Evolutionary conservation across 2,329 filamentous ascomycete genomes (phyloP), one percentile per base, ranked within the genome.

Genomic region (Trichophaea hybrida): DNA sequence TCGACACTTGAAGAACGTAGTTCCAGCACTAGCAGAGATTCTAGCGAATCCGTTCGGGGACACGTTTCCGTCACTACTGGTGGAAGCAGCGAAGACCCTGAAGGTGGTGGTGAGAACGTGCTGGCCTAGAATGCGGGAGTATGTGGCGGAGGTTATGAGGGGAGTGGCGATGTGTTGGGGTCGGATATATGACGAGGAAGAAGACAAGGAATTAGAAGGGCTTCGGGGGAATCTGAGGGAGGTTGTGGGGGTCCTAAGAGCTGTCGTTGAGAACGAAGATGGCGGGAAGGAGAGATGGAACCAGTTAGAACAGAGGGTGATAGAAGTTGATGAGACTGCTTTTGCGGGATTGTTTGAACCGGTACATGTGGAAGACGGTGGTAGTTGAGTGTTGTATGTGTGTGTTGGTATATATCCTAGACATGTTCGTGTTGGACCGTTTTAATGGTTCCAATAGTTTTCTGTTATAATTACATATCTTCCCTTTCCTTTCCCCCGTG

Each of bases 1-100:
- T 32, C 59, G 64, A 24, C 66, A 68, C 59, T 53, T 68, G 24
- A 50, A 57, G 40, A 61, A 59, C 31, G 15, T 66, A 46, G 55
- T 67, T 33, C 54, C 61, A 4, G 31, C 67, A 37, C 56, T 67
- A 31, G 58, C 59, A n/a, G 60, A 55, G 37, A 57, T 65, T 15
- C 48, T 68, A n/a, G 53, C 40, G 6, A 64, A 57, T 24, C 67
- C 67, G n/a, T 68, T 68, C 48, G 58, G 63, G 8, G 57, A 40
- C 33, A 61, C 64, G 24, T 58, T 59, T 33, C 46, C 55, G 13
- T 37, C 57, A 37, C 49, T 66, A 13, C 53, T 66, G 3, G 17
- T 44, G 6, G 57, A 37, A 6, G 61, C 65, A 5, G 48, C 58
- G 10, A 12, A 17, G 17, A 58, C 67, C 15, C 10, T 65, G 46